A percentile compares a stretch with the other conserved stretches of the same genome.
These are phyloP conservation scores for Lablab purpureus DNA, from an alignment of 306 rosid genomes.

Conservation along the genomic window DNA sequence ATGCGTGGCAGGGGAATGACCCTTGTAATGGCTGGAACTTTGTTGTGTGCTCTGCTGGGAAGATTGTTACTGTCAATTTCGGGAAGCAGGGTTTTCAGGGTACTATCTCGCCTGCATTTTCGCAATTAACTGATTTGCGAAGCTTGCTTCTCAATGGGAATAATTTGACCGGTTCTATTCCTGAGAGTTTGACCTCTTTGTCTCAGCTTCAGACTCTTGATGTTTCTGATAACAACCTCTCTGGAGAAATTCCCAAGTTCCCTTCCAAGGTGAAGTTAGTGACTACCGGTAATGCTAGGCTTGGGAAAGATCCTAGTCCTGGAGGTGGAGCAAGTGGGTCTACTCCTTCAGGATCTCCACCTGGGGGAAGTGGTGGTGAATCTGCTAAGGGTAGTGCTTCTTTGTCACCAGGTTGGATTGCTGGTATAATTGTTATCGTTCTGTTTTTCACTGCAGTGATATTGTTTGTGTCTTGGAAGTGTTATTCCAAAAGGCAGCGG, in stretches of 20 bases:
- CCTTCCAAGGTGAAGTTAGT: constrained; percentile 56
- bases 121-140: constrained; percentile 65
- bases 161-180: constrained; percentile 73
- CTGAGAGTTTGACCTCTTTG: constrained; percentile 61
- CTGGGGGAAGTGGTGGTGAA: constrained; percentile 47
- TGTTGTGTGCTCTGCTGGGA: constrained; percentile 55
- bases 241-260: constrained; percentile 69
- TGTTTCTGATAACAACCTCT: constrained; percentile 72
- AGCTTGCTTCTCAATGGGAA: constrained; percentile 62
- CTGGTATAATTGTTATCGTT: constrained; percentile 66
- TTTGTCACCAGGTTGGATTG: constrained; percentile 63
- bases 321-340: constrained; percentile 54
- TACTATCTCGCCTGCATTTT: constrained; percentile 75
- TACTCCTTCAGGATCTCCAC: constrained; percentile 49
- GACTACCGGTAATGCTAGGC: constrained; percentile 62
- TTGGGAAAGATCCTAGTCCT: constrained; percentile 57
- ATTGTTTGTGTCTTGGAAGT: constrained; percentile 68
- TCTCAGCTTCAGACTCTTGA: constrained; percentile 68
- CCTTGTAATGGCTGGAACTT: constrained; percentile 69
- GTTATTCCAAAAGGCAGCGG: constrained; percentile 58
- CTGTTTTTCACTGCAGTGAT: constrained; percentile 62
- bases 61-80: constrained; percentile 55
- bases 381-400: constrained; percentile 22
- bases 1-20: constrained; percentile 68
- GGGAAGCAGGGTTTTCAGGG: constrained; percentile 67